Evolutionary conservation across 164 flowering plant species (phyloP).

Genomic region (Liriodendron chinense): DNA sequence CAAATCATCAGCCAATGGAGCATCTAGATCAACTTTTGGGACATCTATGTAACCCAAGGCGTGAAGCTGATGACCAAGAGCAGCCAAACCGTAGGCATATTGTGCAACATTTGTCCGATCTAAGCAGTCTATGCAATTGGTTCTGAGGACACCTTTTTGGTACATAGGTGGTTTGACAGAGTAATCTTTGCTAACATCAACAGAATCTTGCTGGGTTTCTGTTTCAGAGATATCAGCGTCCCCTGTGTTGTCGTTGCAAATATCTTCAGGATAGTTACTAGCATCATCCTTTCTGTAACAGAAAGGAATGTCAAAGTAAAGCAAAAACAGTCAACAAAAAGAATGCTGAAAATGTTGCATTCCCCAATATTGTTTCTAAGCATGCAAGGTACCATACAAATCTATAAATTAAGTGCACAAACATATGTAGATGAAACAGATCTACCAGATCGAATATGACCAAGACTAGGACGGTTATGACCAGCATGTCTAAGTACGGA

Average conservation of each 20-base stretch:
- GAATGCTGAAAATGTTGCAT: not conserved
- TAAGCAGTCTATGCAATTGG: constrained; percentile 97
- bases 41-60: constrained; percentile 51
- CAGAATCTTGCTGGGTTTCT: constrained; percentile 22
- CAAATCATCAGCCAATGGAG: constrained; percentile 61
- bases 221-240: constrained; percentile 29
- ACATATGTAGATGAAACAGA: no score
- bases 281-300: constrained; percentile 34
- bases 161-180: constrained; percentile 39
- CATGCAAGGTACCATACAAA: no score
- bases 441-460: no score
- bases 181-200: constrained; percentile 19
- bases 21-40: constrained; percentile 48
- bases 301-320: not conserved
- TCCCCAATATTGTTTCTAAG: no score
- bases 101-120: constrained; percentile 99
- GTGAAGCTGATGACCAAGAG: constrained; percentile 81
- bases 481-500: not conserved
- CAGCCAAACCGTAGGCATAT: constrained; percentile 84
- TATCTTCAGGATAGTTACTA: constrained; percentile 17
- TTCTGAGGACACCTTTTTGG: constrained; percentile 85
- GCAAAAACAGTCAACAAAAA: not conserved
- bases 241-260: constrained; percentile 21
- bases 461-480: not conserved
- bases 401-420: no score